phyloP scores from a whole-genome alignment of 495 filamentous ascomycete genomes.

The Penicillium dipodomyicola region DNA sequence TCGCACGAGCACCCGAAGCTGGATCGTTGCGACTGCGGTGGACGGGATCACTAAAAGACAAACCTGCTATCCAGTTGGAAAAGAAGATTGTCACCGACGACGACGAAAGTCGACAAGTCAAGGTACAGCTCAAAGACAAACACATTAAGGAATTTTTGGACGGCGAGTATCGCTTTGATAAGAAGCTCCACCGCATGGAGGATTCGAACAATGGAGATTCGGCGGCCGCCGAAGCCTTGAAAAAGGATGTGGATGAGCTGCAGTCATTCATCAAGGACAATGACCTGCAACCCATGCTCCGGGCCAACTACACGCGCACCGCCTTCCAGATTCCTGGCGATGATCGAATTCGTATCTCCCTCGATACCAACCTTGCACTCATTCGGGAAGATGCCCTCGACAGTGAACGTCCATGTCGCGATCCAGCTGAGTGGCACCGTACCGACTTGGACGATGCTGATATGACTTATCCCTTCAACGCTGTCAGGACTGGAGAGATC shows the following conservation, averaged over 20 bases:
- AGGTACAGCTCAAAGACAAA: slow-evolving; percentile 86
- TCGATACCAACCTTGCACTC: slow-evolving; percentile 88
- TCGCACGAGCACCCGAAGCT: slow-evolving; percentile 71
- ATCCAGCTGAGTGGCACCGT: slow-evolving; percentile 87
- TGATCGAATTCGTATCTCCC: slow-evolving; percentile 82
- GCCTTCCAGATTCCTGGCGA: slow-evolving; percentile 97
- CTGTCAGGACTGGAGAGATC: slow-evolving; percentile 86
- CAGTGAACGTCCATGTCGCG: slow-evolving; percentile 76
- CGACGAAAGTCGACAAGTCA: slow-evolving; percentile 69
- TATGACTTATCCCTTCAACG: slow-evolving; percentile 82
- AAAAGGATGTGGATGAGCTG: slow-evolving; percentile 69
- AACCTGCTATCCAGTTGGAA: slow-evolving; percentile 77
- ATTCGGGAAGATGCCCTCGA: slow-evolving; percentile 92
- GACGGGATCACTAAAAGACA: slow-evolving; percentile 79
- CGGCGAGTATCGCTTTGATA: slow-evolving; percentile 89
- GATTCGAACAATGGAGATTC: slow-evolving; percentile 64
- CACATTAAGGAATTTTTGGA: slow-evolving; percentile 87
- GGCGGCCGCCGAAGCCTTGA: slow-evolving; percentile 54
- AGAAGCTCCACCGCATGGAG: slow-evolving; percentile 75
- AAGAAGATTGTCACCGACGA: slow-evolving; percentile 81
- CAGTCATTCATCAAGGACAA: slow-evolving; percentile 76
- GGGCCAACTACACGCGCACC: slow-evolving; percentile 90
- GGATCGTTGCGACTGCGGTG: slow-evolving; percentile 84
- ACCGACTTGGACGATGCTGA: slow-evolving; percentile 77
- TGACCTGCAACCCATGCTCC: slow-evolving; percentile 77